Percentiles rank a stretch among this genome's conserved stretches.
Conservation (phyloP, 352 stramenopile species). For the Phytopythium vexans region DNA sequence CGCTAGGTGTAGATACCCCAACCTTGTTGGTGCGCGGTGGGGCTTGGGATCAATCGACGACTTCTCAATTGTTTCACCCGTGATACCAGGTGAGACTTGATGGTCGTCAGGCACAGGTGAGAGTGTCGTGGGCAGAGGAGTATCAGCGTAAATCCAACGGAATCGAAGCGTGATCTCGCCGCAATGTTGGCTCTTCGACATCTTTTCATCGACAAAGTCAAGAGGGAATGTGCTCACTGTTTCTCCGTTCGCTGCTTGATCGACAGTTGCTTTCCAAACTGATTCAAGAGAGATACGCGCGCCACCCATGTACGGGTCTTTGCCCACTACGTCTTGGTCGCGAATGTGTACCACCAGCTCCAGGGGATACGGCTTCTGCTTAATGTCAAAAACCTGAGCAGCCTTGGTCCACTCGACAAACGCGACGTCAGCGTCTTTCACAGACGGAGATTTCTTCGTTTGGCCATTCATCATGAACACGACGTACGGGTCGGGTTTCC, state of each 20-base stretch:
- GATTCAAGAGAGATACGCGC: slow-evolving; percentile 24
- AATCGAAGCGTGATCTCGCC: slow-evolving; percentile 35
- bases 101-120: background rate
- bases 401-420: slow-evolving; percentile 51
- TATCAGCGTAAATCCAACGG: slow-evolving; percentile 33
- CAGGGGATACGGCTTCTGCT: slow-evolving; percentile 24
- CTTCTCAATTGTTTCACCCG: background rate
- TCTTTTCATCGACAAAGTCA: slow-evolving; percentile 31
- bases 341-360: slow-evolving; percentile 31
- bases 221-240: slow-evolving; percentile 27
- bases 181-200: slow-evolving; percentile 36
- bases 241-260: slow-evolving; percentile 3
- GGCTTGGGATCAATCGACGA: background rate
- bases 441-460: slow-evolving; percentile 19
- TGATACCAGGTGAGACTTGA: too few species aligned
- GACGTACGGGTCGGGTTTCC: slow-evolving; percentile 44
- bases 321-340: slow-evolving; percentile 35
- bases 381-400: slow-evolving; percentile 36
- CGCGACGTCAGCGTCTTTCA: slow-evolving; percentile 38
- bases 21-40: background rate
- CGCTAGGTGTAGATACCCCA: slow-evolving; percentile 18
- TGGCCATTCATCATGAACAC: slow-evolving; percentile 24
- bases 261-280: slow-evolving; percentile 17
- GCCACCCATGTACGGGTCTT: slow-evolving; percentile 42
- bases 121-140: slow-evolving; percentile 11